Conservation (phyloP, 2,329 filamentous ascomycete species). For the Lasiodiplodia sp. region DNA sequence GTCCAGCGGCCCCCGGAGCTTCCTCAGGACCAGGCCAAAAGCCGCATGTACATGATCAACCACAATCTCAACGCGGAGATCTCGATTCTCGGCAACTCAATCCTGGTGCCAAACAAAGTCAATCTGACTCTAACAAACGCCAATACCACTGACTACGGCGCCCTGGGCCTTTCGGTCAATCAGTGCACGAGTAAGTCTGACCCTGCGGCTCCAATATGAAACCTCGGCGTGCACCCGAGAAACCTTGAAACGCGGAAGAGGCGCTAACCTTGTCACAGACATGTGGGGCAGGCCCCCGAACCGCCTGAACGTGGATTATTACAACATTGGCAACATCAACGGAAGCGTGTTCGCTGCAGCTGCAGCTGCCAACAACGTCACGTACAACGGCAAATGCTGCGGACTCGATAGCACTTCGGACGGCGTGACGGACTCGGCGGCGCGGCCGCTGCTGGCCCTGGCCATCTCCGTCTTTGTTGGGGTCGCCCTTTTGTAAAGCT, state of each 20-base stretch:
- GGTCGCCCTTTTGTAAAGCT: slow-evolving; percentile 20
- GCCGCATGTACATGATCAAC: slow-evolving; percentile 82
- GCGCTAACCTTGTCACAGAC: slow-evolving; percentile 33
- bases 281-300: slow-evolving; percentile 49
- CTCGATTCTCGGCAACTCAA: slow-evolving; percentile 34
- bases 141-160: slow-evolving; percentile 41
- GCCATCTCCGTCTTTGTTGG: slow-evolving; percentile 21
- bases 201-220: slow-evolving; percentile 24
- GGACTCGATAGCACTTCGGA: slow-evolving; percentile 46
- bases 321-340: slow-evolving; percentile 45
- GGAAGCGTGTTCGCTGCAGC: slow-evolving; percentile 51
- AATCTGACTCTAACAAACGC: slow-evolving; percentile 44
- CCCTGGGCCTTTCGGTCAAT: slow-evolving; percentile 44
- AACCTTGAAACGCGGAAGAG: slow-evolving; percentile 8
- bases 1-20: slow-evolving; percentile 78
- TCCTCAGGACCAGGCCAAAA: slow-evolving; percentile 53
- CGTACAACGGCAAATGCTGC: slow-evolving; percentile 68
- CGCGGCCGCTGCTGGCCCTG: slow-evolving; percentile 19
- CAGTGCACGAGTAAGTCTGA: slow-evolving; percentile 44
- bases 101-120: slow-evolving; percentile 48
- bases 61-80: slow-evolving; percentile 89
- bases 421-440: slow-evolving; percentile 18
- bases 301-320: slow-evolving; percentile 52
- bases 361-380: slow-evolving; percentile 71
- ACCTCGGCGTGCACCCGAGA: slow-evolving; percentile 21